Conservation (phyloP, 2,329 filamentous ascomycete genomes). For the Colletotrichum nymphaeae region DNA sequence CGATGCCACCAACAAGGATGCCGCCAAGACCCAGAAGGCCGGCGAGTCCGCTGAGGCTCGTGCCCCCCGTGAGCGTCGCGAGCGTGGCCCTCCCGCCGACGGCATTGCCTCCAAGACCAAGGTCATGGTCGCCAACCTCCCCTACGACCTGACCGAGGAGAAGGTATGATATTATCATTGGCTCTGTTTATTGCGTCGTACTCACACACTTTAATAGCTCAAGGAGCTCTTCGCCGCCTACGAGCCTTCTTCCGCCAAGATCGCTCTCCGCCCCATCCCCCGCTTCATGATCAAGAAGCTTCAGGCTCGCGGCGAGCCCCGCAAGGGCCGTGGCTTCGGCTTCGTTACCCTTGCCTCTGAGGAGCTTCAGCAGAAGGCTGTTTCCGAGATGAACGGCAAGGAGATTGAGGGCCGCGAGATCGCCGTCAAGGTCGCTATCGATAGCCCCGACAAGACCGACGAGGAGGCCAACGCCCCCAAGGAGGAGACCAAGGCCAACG, state of each 20-base stretch:
- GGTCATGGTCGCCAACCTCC: conserved; percentile 99
- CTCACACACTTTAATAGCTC: conserved; percentile 69
- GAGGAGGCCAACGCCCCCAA: conserved; percentile 79
- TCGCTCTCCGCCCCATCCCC: conserved; percentile 96
- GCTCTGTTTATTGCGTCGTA: background rate
- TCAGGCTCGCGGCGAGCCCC: conserved; percentile 95
- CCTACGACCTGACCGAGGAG: conserved; percentile 97
- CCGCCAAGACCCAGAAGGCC: conserved; percentile 70
- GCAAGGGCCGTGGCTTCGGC: conserved; percentile 98
- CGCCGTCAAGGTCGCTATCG: conserved; percentile 99
- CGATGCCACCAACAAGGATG: conserved; percentile 69
- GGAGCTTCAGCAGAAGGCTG: conserved; percentile 97
- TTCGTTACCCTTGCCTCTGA: conserved; percentile 97
- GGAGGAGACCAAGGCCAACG: conserved; percentile 55
- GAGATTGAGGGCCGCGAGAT: conserved; percentile 99
- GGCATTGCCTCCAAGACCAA: conserved; percentile 99
- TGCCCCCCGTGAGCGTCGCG: conserved; percentile 70
- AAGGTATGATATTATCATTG: conserved; percentile 73
- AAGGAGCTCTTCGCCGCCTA: conserved; percentile 97
- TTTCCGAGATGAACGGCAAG: conserved; percentile 98
- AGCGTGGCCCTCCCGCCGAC: conserved; percentile 96
- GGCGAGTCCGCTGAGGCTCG: conserved; percentile 64
- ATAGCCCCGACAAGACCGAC: conserved; percentile 95
- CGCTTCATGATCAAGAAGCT: conserved; percentile 99
- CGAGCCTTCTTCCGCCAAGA: conserved; percentile 94